phyloP scores from a whole-genome alignment of 164 flowering plant genomes.

The Santalum album region DNA sequence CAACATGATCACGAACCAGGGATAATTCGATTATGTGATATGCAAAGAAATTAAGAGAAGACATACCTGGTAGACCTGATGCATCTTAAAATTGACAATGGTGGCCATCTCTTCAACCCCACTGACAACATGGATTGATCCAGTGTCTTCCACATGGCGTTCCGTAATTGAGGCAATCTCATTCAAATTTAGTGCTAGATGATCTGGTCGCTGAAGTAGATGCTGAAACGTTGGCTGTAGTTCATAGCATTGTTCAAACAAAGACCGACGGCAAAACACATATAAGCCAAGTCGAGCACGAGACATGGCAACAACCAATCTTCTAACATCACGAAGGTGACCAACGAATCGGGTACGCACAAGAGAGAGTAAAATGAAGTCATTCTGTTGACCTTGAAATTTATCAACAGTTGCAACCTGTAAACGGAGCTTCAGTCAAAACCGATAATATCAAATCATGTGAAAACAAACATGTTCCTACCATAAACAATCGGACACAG shows the following conservation, averaged over 20 bases:
- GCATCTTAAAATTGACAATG: constrained; percentile 37
- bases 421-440: background rate
- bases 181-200: constrained; percentile 57
- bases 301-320: constrained; percentile 97
- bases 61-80: constrained; percentile 56
- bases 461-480: too few relatives aligned
- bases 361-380: constrained; percentile 79
- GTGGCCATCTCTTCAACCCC: constrained; percentile 66
- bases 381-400: constrained; percentile 99
- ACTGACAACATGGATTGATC: constrained; percentile 40
- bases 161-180: constrained; percentile 52
- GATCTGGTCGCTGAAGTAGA: constrained; percentile 84
- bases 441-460: background rate
- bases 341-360: constrained; percentile 97
- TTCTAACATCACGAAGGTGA: constrained; percentile 96
- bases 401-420: constrained; percentile 96
- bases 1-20: too few relatives aligned
- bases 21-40: too few relatives aligned
- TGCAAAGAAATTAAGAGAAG: too few relatives aligned
- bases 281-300: constrained; percentile 94
- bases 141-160: constrained; percentile 66
- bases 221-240: constrained; percentile 85
- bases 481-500: too few relatives aligned
- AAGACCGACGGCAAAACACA: constrained; percentile 81
- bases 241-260: constrained; percentile 96